Evolutionary conservation across 2,329 filamentous ascomycete species (phyloP), one percentile per base, ranked within the genome.

Genomic region (Penicillium sp.): DNA sequence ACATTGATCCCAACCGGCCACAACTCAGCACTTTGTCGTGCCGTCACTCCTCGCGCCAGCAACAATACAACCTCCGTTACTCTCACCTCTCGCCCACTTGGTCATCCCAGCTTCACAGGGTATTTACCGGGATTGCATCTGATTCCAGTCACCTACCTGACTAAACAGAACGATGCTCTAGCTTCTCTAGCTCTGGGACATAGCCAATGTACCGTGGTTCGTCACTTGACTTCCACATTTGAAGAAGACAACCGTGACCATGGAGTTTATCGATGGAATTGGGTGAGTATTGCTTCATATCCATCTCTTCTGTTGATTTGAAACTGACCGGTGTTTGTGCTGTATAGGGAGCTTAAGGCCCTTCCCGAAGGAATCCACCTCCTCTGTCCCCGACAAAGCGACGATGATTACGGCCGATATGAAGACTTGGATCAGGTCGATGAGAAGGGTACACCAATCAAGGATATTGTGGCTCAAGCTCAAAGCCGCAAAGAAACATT

Each of bases 361-460:
- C 67, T 78, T 46, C 74, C 76, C 5, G 69, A 73, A 36, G 70
- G 81, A 13, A 74, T 78, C 22, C 88, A 92, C 65, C 77, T 90
- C 48, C 82, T 90, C 55, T 92, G 88, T 57, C 87, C 88, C 1
- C 84, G 83, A 56, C 72, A 83, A 52, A 75, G 78, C 61, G 81
- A 85, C 44, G 82, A 88, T 1, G 88, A 91, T 57, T 71, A 72
- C 18, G 81, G 84, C 58, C 81, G 86, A 63, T 90, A 90, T 71
- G 80, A 86, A 21, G 80, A 86, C 41, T 69, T 74, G 5, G 73
- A 75, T 3, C 79, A 81, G 14, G 72, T 76, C 13, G 78, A 77
- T 39, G 74, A 84, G 38, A 78, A 79, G 7, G 60, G 66, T 6
- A 69, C 65, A 39, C 63, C 53, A 13, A 64, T 69, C 41, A 64